Evolutionary conservation across 305 asterid genomes (phyloP), one percentile per base, ranked within the genome.

Genomic region (Lippia alba): DNA sequence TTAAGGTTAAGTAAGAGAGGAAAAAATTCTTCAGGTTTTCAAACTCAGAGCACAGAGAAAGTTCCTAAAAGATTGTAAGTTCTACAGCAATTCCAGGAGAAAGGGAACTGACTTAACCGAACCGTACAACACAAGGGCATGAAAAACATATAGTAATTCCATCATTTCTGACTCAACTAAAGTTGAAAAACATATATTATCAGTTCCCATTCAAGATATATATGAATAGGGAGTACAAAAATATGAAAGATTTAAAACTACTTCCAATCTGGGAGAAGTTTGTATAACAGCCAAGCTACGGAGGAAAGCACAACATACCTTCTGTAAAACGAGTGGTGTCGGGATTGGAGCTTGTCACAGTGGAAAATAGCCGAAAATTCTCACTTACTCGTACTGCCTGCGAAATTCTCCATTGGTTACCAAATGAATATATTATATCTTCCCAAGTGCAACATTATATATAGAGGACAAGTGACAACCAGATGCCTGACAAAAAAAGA

Each of bases 361-460:
- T 95, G 72, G 98, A 89, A 83, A 92, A 90, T 34, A 95, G 74
- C 57, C 93, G 92, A 78, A 95, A 95, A 62, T 79, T 80, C 73
- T 86, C 88, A 62, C 82, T 82, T 66, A 95, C 99, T 75, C 88
- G 83, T 57, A 92, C 79, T 56, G 88, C 91, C 99, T 95, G 94
- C 86, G 86, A 8, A 74, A 74, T 32, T 67, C 48, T 66, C 17
- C 63, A 48, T 36, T 33, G 14, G 58, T 30, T 56, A 70, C 15
- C 40, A 69, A 12, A 61, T 18, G 32, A 49, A 60, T 39, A 12
- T 4, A 34, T 33, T 30, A 68, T 15, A 8, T 32, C 56, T 54
- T 24, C 30, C 30, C 30, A 24, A 24, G 30, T 24, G 30, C 30
- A 24, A 24, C 30, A 24, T 24, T 24, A 24, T 24, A 24, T 24